Evolutionary conservation across 106 monocot species (phyloP).

Genomic region (Dendrobium catenatum): DNA sequence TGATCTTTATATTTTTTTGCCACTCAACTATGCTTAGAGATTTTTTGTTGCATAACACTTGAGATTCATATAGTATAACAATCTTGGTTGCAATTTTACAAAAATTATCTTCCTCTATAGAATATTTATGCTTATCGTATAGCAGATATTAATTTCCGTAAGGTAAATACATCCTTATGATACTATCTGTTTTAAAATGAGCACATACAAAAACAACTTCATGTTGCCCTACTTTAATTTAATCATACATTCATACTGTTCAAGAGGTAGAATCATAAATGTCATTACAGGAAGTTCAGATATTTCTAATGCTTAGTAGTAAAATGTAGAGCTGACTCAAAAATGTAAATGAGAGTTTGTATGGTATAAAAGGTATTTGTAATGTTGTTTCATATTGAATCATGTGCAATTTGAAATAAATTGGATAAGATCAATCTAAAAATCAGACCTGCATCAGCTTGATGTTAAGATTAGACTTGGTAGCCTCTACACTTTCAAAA

Average conservation of each 20-base stretch:
- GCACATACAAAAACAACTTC: no score
- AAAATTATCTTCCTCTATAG: no score
- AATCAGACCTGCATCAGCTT: conserved; percentile 87
- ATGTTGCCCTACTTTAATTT: no score
- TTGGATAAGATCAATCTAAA: background rate
- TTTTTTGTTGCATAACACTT: background rate
- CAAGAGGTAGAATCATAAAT: background rate
- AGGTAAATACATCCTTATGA: no score
- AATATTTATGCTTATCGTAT: no score
- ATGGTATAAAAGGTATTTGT: background rate
- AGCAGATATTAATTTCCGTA: no score
- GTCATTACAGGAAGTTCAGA: background rate
- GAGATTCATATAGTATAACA: no score
- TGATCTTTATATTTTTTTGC: background rate
- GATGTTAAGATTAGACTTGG: conserved; percentile 48
- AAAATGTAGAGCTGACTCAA: background rate
- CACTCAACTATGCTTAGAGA: background rate
- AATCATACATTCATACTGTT: background rate
- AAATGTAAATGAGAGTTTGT: background rate
- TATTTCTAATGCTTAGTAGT: background rate
- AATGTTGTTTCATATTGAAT: background rate
- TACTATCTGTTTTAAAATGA: no score
- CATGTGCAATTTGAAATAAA: background rate
- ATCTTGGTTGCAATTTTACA: no score
- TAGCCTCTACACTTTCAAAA: conserved; percentile 58